Evolutionary conservation across 1,284 basidiomycete genomes (phyloP), one percentile per base, ranked within the genome.

Genomic region (Wallemia hederae): DNA sequence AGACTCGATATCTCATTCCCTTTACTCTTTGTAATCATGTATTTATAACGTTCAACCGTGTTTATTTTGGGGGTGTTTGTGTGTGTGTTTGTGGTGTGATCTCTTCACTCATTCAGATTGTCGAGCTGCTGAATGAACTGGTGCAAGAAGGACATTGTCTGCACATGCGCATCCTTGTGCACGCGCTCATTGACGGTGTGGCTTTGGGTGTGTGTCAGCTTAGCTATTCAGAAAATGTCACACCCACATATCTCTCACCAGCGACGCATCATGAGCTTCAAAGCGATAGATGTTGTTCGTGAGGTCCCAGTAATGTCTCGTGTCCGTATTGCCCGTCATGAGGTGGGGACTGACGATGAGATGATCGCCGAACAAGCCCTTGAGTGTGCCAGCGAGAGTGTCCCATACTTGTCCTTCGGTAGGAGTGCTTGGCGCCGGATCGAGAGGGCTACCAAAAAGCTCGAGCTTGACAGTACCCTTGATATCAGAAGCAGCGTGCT

Each of bases 381-480:
- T 72, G 64, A 79, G 77, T 2, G 74, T 77, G 1, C 75, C 76
- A 15, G 72, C 71, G 1, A 80, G 69, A 14, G 80, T 62, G 24
- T 69, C 66, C 67, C 74, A 81, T 5, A 74, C 71, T 22, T 73
- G 69, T 1, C 67, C 66, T 19, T 69, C 67, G 1, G 69, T 71
- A 0, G 78, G 76, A 1, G 78, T 75, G 5, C 75, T 68, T 0
- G 79, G 78, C 1, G 79, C 75, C 5, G 79, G 77, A 60, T 79
- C 75, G 11, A 78, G 69, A n/a, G 71, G 72, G 1, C 70, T 69
- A 5, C 69, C 70, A 61, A 70, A 75, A 1, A 74, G 72, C 59
- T 76, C 27, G 7, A 58, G 15, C 25, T 58, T 15, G 5, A 58
- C 71, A 22, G 68, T 67, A 14, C 76, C 70, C 17, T 72, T 65